Conservation (phyloP, 2,329 filamentous ascomycete genomes). For the Alternaria hordeiaustralica region DNA sequence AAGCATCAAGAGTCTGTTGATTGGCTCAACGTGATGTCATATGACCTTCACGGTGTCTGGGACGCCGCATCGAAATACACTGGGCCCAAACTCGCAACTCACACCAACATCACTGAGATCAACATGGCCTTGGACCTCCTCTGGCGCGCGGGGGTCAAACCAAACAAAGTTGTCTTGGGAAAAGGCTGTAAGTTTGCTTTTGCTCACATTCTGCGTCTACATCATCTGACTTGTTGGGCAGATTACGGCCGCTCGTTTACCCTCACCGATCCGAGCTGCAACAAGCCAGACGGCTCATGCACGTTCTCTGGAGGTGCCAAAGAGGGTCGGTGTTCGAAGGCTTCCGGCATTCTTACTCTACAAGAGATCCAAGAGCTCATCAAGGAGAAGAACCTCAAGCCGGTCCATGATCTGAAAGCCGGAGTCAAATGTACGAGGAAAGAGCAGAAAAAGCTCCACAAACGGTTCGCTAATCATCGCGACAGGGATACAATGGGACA, state of each 20-base stretch:
- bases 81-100: conserved; percentile 38
- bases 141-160: conserved; percentile 53
- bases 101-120: conserved; percentile 58
- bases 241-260: conserved; percentile 49
- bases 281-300: conserved; percentile 6
- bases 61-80: conserved; percentile 31
- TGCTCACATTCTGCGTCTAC: not conserved
- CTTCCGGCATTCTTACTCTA: not conserved
- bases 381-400: not conserved
- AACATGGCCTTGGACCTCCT: conserved; percentile 50
- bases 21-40: conserved; percentile 55
- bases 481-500: conserved; percentile 22
- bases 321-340: not conserved
- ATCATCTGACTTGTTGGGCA: conserved; percentile 38
- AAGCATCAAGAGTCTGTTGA: conserved; percentile 35
- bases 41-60: conserved; percentile 53
- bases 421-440: conserved; percentile 2
- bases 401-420: not conserved
- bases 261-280: conserved; percentile 18
- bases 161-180: conserved; percentile 53
- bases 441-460: too few relatives aligned
- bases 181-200: not conserved
- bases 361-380: conserved; percentile 6
- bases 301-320: not conserved
- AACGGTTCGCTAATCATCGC: too few relatives aligned